Base-by-base conservation (phyloP, 2,329 filamentous ascomycete species). In the Stagonosporopsis chrysanthemi region DNA sequence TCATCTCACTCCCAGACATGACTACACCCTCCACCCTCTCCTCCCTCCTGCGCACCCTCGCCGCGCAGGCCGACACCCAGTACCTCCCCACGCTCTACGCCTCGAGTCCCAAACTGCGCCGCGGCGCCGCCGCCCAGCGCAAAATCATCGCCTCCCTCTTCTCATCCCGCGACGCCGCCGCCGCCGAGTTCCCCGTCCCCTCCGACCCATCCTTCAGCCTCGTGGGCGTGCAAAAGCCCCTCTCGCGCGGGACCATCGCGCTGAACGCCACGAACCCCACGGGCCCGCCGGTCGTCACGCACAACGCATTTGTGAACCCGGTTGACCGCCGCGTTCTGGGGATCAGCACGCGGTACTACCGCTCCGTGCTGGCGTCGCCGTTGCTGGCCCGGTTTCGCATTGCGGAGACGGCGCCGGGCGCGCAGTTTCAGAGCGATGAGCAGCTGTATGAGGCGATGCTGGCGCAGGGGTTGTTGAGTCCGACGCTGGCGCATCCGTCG, bases 161-260 rank as follows among this genome's bases (percentile, higher is more conserved):
- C 44, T 66, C 71, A 2, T 63, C 63, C 39, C 50, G 52, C 9
- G 67, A 67, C 14, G 61, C 63, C 8, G 64, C 69, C 14, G 65
- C 69, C 7, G 57, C 60, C 14, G 69, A 72, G 26, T 67, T 69
- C 39, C 66, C 69, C 11, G 56, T 72, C 7, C 83, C 82, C n/a
- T 64, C 70, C 6, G 72, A 71, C 40, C 71, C 62, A 33, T 67
- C 54, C 22, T 68, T 56, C 45, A 56, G 49, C 41, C 65, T 70
- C 12, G 65, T 69, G 8, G 63, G 69, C 19, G 55, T 78, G n/a
- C 66, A 77, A 46, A 69, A 71, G 58, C 68, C 71, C 8, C 53
- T 68, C 9, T 71, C 68, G 4, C 70, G 69, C 9, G 74, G 76
- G 8, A 74, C 71, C 19, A 64, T 78, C 39, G 50, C 67, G 49